Evolutionary conservation across 441 rosid genomes (phyloP).

Genomic region (Eutrema salsugineum): DNA sequence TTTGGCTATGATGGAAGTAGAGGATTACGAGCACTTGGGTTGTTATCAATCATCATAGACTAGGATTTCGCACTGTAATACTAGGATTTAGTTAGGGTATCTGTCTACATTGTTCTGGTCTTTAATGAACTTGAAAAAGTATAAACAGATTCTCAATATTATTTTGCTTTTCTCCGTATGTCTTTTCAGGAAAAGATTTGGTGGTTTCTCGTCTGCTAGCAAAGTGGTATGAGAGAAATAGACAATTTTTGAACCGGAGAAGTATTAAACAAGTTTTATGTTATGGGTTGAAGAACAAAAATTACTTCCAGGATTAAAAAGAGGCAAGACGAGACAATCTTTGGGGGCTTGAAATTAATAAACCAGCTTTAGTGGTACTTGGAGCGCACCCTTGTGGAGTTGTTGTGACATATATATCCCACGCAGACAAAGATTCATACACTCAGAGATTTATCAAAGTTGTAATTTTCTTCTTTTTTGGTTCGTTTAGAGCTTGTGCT

Average conservation of each 20-base stretch:
- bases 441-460: not conserved
- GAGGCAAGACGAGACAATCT: not conserved
- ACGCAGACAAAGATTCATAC: slow-evolving; percentile 21
- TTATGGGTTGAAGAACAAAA: slow-evolving; percentile 2
- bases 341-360: not conserved
- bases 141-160: not conserved
- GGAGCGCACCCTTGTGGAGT: slow-evolving; percentile 10
- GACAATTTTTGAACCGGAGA: not conserved
- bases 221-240: not conserved
- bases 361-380: slow-evolving; percentile 11
- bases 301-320: not conserved
- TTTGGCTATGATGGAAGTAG: not conserved
- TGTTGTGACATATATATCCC: slow-evolving; percentile 25
- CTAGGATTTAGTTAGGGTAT: not conserved
- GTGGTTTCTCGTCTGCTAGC: slow-evolving; percentile 8
- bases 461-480: slow-evolving; percentile 3
- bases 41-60: not conserved
- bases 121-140: not conserved
- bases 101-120: not conserved
- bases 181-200: slow-evolving; percentile 16
- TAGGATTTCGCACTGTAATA: not conserved
- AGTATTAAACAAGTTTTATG: slow-evolving; percentile 4
- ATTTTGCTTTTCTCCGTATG: not conserved
- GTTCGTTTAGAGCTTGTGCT: slow-evolving; percentile 18
- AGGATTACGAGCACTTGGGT: not conserved